phyloP scores from a whole-genome alignment of 1,284 basidiomycete species.

The Boletus sp. region DNA sequence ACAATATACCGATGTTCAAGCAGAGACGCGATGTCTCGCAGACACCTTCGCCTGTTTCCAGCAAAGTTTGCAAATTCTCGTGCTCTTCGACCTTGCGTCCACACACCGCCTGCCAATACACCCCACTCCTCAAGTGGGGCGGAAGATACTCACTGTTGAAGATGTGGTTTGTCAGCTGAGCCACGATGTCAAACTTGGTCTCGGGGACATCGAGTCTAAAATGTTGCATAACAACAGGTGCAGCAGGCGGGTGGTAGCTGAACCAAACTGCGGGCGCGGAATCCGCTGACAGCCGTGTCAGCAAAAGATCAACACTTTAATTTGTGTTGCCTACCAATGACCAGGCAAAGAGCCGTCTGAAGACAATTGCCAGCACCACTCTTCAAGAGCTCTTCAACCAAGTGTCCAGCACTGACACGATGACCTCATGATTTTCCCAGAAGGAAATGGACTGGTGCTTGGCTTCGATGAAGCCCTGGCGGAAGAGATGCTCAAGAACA shows the following conservation, averaged over 20 bases:
- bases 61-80: slow-evolving; percentile 32
- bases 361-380: slow-evolving; percentile 40
- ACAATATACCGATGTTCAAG: slow-evolving; percentile 38
- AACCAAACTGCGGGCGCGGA: slow-evolving; percentile 40
- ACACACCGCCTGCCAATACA: slow-evolving; percentile 40
- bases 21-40: slow-evolving; percentile 38
- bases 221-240: slow-evolving; percentile 37
- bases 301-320: not conserved
- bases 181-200: slow-evolving; percentile 35
- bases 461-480: slow-evolving; percentile 43
- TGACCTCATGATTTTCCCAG: slow-evolving; percentile 42
- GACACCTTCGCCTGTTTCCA: slow-evolving; percentile 35
- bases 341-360: slow-evolving; percentile 39
- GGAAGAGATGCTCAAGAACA: slow-evolving; percentile 46
- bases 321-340: slow-evolving; percentile 37
- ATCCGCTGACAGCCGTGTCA: slow-evolving; percentile 34
- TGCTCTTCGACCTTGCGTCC: slow-evolving; percentile 39
- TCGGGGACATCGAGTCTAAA: slow-evolving; percentile 34
- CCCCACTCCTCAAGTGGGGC: slow-evolving; percentile 33
- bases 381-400: slow-evolving; percentile 39
- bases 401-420: slow-evolving; percentile 34
- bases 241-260: slow-evolving; percentile 35
- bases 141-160: slow-evolving; percentile 41
- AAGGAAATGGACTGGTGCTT: slow-evolving; percentile 39
- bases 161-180: slow-evolving; percentile 44